Evolutionary conservation across 257 asterid species (phyloP), one percentile per base, ranked within the genome.

Genomic region (Parsonsia alboflavescens): DNA sequence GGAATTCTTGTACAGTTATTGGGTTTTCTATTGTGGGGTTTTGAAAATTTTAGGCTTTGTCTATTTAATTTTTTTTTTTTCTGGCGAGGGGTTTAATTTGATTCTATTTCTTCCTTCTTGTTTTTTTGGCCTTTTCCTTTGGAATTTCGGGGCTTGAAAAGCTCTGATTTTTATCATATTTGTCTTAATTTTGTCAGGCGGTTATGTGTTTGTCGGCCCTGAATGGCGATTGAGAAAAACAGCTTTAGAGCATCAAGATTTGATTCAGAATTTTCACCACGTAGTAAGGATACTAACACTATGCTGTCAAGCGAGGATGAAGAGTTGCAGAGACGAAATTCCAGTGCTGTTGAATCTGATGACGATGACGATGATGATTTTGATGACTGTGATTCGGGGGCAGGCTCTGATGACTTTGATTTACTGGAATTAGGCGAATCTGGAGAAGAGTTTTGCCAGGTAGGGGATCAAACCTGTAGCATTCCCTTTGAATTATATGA

Each of bases 381-480:
- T 72, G 97, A 90, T 75, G 99, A 95, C 75, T 92, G 96, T 87
- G 99, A 95, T 76, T 95, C 99, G 0, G 99, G 99, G 56, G 99
- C 98, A 0, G 99, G 97, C 36, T 96, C 99, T 0, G 99, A 96
- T 74, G 99, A 96, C 82, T 84, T 86, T 76, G 99, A 96, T 83
- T 86, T 93, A 71, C 82, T 91, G 73, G 99, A 96, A 73, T 84
- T 93, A 63, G 99, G 99, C 2, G 96, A 88, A 80, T 62, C 90
- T 6, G 96, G 96, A 45, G 99, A 91, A 79, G 99, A 96, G 85
- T 91, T 96, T 84, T 96, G 99, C 78, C 99, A 87, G 78, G 87
- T 89, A 75, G 97, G 90, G 15, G 95, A 93, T 81, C 98, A 89
- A 68, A 93, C 97, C 0, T 90, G 98, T 86, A 89, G 97, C 82